A percentile compares a stretch with the other conserved stretches of the same genome.
Evolutionary conservation across 116 monocot genomes (phyloP).

Genomic region (Dioscorea cayenensis): DNA sequence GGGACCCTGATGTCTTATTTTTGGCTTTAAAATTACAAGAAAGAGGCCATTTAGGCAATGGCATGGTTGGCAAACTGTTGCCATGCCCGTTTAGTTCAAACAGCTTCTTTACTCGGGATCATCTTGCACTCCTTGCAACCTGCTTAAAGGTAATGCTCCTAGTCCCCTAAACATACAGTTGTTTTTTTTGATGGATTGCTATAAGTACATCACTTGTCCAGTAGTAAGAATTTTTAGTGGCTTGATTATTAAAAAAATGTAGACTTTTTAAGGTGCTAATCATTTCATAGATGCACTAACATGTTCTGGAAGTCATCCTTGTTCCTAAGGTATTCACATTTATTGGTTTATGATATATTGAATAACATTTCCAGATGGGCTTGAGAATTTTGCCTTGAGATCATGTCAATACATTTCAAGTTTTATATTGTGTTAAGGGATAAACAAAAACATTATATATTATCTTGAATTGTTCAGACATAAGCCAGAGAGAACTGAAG

Average conservation of each 20-base stretch:
- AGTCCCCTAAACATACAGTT: too few species aligned
- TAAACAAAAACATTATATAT: too few species aligned
- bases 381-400: not conserved
- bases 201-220: too few species aligned
- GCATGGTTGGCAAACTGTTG: constrained; percentile 51
- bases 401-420: too few species aligned
- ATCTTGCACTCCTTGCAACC: constrained; percentile 48
- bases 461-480: too few species aligned
- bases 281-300: not conserved
- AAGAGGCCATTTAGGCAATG: constrained; percentile 28
- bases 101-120: constrained; percentile 61
- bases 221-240: too few species aligned
- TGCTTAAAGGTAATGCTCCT: constrained; percentile 66
- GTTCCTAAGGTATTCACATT: not conserved
- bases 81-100: constrained; percentile 57
- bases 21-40: constrained; percentile 87
- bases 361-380: not conserved
- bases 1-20: constrained; percentile 81
- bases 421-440: too few species aligned
- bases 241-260: too few species aligned
- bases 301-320: not conserved
- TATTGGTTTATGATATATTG: not conserved
- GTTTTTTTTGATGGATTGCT: too few species aligned
- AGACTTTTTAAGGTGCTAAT: not conserved
- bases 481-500: too few species aligned